Base-by-base conservation (phyloP, 768 basidiomycete species). In the Mycena crocata region DNA sequence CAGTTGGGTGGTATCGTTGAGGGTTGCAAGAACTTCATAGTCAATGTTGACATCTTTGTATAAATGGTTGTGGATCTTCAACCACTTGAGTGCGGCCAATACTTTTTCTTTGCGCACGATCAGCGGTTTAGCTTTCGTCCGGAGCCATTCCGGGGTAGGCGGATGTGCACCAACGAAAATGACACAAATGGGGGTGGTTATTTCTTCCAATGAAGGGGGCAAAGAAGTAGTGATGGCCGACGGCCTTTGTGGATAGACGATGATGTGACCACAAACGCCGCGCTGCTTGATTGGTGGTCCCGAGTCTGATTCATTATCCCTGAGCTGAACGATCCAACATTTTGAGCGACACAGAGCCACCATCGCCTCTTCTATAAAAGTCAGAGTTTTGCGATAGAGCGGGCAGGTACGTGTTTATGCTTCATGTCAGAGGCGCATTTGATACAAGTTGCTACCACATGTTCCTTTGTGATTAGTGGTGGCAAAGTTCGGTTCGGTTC, bases 341-440 rank as follows among this genome's bases (percentile, higher is more conserved):
- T 67, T 68, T 8, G 62, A 51, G 4, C 67, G 55, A 34, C 67
- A 68, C 19, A 42, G 49, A 2, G 67, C 67, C 26, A 68, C 52
- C 62, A 68, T 58, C 5, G 55, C 24, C 24, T 68, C 67, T 42
- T 68, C 67, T 2, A 68, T 40, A 4, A 64, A 39, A 7, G 56
- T 58, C 5, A 68, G 51, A 26, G 26, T 13, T 48, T 48, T 5
- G 26, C 3, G 9, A 48, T 30, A 5, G 46, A 24, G 2, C 30
- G 26, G 2, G 46, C 26, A 2, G 46, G 46, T 13, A 48, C 24
- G 21, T 24, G 44, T 8, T 24, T 8, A 23, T 21, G 21, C 14
- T 8, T 24, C 14, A 24, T 19, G 10, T 6, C 5, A 9, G 6
- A 12, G 12, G 48, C n/a, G 40, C 13, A 42, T 21, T 6, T 6